A percentile compares a stretch with the other conserved stretches of the same genome.
phyloP scores from a whole-genome alignment of 345 rosid species.

The Gossypium raimondii region DNA sequence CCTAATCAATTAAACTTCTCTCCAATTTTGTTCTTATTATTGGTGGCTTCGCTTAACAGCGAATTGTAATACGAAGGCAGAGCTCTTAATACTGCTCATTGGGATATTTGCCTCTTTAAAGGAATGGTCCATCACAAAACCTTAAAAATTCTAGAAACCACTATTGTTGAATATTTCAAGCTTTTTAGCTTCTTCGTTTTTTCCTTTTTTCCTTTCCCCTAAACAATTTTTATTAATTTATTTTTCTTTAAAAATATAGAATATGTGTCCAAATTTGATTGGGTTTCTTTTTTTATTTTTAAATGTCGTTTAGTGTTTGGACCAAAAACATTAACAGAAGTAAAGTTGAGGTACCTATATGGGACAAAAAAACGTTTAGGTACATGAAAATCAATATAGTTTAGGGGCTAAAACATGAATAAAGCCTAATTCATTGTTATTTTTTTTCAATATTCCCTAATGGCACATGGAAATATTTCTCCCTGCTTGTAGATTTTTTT shows the following conservation, averaged over 20 bases:
- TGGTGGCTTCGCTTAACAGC: conserved; percentile 46
- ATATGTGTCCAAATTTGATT: too few species aligned
- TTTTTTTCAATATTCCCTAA: too few species aligned
- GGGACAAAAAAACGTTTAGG: too few species aligned
- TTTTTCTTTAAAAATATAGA: neutral
- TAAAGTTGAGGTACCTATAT: too few species aligned
- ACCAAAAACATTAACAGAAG: too few species aligned
- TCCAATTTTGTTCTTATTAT: conserved; percentile 38
- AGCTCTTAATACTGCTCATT: conserved; percentile 48
- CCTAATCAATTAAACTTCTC: conserved; percentile 46
- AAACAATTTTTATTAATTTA: neutral
- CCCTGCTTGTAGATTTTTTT: too few species aligned
- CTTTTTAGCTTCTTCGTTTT: conserved; percentile 7
- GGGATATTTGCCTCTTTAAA: conserved; percentile 59
- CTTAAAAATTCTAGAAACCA: conserved; percentile 41
- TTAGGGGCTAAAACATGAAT: too few species aligned
- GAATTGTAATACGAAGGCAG: conserved; percentile 55
- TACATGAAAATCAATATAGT: too few species aligned
- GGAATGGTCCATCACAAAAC: conserved; percentile 21
- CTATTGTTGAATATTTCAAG: conserved; percentile 42
- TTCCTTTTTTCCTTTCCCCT: neutral
- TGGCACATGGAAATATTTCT: too few species aligned
- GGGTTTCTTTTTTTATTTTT: too few species aligned
- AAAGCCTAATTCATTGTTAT: too few species aligned
- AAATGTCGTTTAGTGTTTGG: too few species aligned